Conservation (phyloP, 352 stramenopile species). For the Globisporangium yorkense region DNA sequence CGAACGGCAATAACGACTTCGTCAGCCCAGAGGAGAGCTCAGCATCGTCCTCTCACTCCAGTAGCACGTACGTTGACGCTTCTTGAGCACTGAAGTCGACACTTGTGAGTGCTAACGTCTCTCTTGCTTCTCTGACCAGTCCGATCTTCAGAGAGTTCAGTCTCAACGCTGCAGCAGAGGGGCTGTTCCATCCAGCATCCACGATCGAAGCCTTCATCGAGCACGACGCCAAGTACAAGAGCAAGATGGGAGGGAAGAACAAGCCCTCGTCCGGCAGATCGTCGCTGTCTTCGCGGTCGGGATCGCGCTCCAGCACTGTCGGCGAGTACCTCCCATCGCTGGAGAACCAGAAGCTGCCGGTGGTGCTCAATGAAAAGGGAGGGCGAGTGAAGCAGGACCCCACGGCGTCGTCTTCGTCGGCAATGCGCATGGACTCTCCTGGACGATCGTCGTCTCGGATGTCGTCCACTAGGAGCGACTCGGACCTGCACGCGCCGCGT, state of each 20-base stretch:
- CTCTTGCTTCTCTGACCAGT: conserved; percentile 12
- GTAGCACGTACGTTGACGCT: conserved; percentile 16
- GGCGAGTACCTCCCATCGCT: conserved; percentile 32
- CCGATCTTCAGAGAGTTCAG: conserved; percentile 55
- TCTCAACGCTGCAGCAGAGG: conserved; percentile 57
- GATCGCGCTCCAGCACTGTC: conserved; percentile 10
- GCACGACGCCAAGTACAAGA: conserved; percentile 62
- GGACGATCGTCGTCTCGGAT: conserved; percentile 5
- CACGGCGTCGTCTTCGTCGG: conserved; percentile 10
- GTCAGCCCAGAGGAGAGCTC: conserved; percentile 6
- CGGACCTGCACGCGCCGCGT: conserved; percentile 50
- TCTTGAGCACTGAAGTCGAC: neutral
- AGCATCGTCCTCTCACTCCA: conserved; percentile 3
- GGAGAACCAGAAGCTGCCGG: conserved; percentile 26
- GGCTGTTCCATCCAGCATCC: conserved; percentile 72
- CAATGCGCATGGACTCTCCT: conserved; percentile 4
- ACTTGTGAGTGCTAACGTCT: neutral
- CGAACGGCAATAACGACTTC: conserved; percentile 6
- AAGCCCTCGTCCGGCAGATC: conserved; percentile 13
- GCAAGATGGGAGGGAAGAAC: conserved; percentile 3
- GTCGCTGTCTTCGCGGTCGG: conserved; percentile 13
- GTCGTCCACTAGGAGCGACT: conserved; percentile 47
- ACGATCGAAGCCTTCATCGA: conserved; percentile 73
- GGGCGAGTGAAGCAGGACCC: conserved; percentile 23
- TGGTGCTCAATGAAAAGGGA: conserved; percentile 20